Evolutionary conservation across 2,329 filamentous ascomycete species (phyloP).

Genomic region (Byssochlamys sp.): DNA sequence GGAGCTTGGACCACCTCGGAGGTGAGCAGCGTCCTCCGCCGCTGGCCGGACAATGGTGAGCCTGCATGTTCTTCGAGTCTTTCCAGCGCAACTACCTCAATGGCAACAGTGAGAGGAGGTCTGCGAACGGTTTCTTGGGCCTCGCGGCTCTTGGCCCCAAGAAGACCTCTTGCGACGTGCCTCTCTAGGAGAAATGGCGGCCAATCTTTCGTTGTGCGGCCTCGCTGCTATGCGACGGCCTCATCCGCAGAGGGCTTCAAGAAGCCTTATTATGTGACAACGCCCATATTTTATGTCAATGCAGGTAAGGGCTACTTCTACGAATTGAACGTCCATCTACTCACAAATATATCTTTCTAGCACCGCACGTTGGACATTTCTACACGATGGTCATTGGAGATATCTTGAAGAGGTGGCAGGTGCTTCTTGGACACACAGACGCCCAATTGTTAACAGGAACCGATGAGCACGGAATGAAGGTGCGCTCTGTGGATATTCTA

Average conservation of each 20-base stretch:
- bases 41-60: background rate
- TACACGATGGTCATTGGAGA: conserved; percentile 88
- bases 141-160: conserved; percentile 14
- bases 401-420: conserved; percentile 83
- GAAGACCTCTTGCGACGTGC: conserved; percentile 21
- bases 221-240: conserved; percentile 21
- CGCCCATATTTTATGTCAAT: conserved; percentile 98
- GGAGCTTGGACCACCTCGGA: conserved; percentile 28
- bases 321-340: background rate
- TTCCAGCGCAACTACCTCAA: conserved; percentile 8
- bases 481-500: conserved; percentile 14
- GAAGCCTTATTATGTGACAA: conserved; percentile 92
- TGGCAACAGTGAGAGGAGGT: conserved; percentile 19
- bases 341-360: conserved; percentile 36
- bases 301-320: conserved; percentile 49
- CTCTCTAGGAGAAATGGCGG: conserved; percentile 17
- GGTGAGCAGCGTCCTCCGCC: conserved; percentile 2
- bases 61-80: background rate
- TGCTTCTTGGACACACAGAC: conserved; percentile 55
- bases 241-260: conserved; percentile 16
- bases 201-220: conserved; percentile 10
- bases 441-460: conserved; percentile 81
- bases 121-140: conserved; percentile 24
- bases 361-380: conserved; percentile 87
- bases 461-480: conserved; percentile 94